phyloP scores from a whole-genome alignment of 2,329 filamentous ascomycete species.

The Alternaria brassicae region DNA sequence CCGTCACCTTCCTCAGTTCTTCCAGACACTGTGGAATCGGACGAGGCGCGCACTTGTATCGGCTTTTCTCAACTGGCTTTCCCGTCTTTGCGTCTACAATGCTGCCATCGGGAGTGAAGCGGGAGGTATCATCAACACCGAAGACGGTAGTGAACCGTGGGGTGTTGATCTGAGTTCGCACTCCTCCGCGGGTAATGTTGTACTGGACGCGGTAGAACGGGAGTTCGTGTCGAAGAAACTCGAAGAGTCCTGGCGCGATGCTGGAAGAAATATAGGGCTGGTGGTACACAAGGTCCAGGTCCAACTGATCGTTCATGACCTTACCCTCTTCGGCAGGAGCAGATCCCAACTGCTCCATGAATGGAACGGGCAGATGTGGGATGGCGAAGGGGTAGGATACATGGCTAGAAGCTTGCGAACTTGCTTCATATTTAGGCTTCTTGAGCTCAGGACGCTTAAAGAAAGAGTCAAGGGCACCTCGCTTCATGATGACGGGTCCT shows the following conservation, averaged over 20 bases:
- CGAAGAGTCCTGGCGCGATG: constrained; percentile 67
- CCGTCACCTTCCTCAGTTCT: constrained; percentile 66
- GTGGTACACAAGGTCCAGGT: constrained; percentile 78
- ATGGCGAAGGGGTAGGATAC: constrained; percentile 62
- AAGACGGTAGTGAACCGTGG: constrained; percentile 69
- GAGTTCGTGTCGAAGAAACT: constrained; percentile 73
- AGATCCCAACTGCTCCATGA: constrained; percentile 53
- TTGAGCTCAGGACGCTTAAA: constrained; percentile 61
- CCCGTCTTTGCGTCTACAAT: constrained; percentile 55
- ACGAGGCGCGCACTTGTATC: constrained; percentile 68
- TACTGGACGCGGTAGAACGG: constrained; percentile 81
- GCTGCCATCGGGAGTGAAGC: constrained; percentile 55
- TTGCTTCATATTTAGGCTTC: constrained; percentile 49
- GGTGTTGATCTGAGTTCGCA: constrained; percentile 68
- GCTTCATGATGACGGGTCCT: constrained; percentile 45
- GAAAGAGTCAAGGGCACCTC: constrained; percentile 73
- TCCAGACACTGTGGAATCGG: constrained; percentile 76
- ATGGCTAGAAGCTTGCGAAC: constrained; percentile 51
- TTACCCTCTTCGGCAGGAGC: constrained; percentile 62
- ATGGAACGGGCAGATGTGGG: constrained; percentile 54
- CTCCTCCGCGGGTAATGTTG: constrained; percentile 70
- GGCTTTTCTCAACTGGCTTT: constrained; percentile 51
- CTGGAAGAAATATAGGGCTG: constrained; percentile 71
- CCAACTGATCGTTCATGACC: constrained; percentile 69
- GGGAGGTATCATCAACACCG: constrained; percentile 68